Evolutionary conservation across 78 protist species (phyloP), one percentile per base, ranked within the genome.

Genomic region (Dictyostelium citrinum): DNA sequence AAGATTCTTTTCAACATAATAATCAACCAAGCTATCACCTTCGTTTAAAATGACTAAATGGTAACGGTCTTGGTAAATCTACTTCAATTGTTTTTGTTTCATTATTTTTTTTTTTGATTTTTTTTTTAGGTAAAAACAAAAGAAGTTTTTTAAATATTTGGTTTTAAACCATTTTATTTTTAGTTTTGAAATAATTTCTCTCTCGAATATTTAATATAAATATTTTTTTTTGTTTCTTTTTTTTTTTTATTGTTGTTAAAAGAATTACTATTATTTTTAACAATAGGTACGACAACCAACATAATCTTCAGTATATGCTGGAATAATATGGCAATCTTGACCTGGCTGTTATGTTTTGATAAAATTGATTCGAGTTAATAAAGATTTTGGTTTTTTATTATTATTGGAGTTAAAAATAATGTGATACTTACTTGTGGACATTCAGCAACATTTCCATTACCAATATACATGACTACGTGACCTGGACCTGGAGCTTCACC

Each of bases 381-480:
- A 55, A 20, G 64, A 55, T 55, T 55, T 39, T 5, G 5, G 5
- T 5, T 39, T 39, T 39, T 39, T 39, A 39, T 49, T 49, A 6
- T 49, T 49, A 16, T 49, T 11, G 17, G 4, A 0, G 51, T 10
- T 12, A 16, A 45, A 12, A 45, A 1, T 12, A 49, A 49, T 1
- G 24, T 20, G 5, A 55, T 6, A 55, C 64, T 20, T 55, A 55
- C 33, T 64, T 29, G 77, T 46, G 79, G 84, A 33, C 93, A 88
- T 35, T 88, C 93, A 78, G 93, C 93, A 31, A 55, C 93, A 22
- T 78, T 35, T 10, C 37, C 37, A 22, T 46, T 46, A 12, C 93
- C 93, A 46, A 88, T 78, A 74, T 88, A 88, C 93, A 88, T 88
- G 14, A 88, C 81, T 0, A 88, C 93, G 39, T 88, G 93, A 33